Evolutionary conservation across 768 basidiomycete genomes (phyloP), one percentile per base, ranked within the genome.

Genomic region (Russula sp.): DNA sequence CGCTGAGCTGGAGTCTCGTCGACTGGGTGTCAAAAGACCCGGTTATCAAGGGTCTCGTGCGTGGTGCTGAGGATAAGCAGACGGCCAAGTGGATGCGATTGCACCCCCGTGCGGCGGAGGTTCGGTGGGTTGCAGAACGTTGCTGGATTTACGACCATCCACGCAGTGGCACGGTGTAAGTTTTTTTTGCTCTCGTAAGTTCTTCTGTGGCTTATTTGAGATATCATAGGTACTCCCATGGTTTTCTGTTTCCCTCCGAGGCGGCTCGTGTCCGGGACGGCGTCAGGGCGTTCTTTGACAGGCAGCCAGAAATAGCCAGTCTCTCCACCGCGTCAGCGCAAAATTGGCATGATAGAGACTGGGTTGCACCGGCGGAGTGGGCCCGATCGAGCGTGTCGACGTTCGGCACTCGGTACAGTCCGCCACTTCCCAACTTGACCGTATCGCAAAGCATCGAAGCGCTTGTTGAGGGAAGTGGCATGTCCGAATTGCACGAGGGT

Each of bases 61-160:
- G 79, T 57, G 95, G 95, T 11, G 87, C 89, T 0, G 95, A 98
- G 77, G 95, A 98, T 74, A 94, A 97, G 73, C 87, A 92, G 67
- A 90, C 90, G 6, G 85, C 93, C 8, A 89, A 85, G 65, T 98
- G 95, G 95, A 93, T 98, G 84, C 78, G 81, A 20, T 69, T 85
- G 56, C 95, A 97, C 75, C 94, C 95, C 0, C 82, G 80, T 47
- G 83, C 88, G 14, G 74, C 80, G 34, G 81, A 88, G 66, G 83
- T 99, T 43, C 83, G 92, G 47, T 98, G 96, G 95, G 80, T 81
- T 36, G 87, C 89, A 67, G 95, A 99, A 70, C 83, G 87, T 32
- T 98, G 96, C 74, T 96, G 93, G 91, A 92, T 99, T 66, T 98
- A 99, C 73, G 95, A 99, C 71, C 96, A 98, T 74, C 96, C 96